Evolutionary conservation across 768 basidiomycete genomes (phyloP), one percentile per base, ranked within the genome.

Genomic region (Termitomyces sp.): DNA sequence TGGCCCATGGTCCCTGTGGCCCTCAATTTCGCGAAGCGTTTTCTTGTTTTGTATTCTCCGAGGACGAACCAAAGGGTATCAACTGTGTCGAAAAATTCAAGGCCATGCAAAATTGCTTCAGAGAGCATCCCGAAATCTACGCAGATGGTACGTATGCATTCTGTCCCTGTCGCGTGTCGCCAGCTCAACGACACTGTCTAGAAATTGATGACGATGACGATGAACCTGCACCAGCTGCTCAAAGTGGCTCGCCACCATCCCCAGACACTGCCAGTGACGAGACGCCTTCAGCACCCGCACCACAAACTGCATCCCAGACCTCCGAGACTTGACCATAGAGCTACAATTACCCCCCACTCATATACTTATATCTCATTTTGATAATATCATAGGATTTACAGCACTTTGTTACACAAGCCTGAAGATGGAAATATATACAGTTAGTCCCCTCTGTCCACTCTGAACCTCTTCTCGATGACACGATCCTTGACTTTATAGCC

Each of bases 61-160:
- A 97, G 68, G 82, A 86, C 54, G 97, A 99, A 63, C 96, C 96
- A 1, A 98, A 99, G 73, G 97, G 97, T 3, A 89, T 98, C 55
- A 90, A 99, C 65, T 99, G 97, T 62, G 90, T 99, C 11, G 97
- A 98, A 64, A 94, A 91, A 74, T 99, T 99, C 79, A 89, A 94
- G 72, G 86, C 77, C 20, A 99, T 99, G 97, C 97, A 99, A 68
- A 86, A 88, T 55, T 99, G 97, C 80, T 98, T 99, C 81, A 84
- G 94, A 65, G 87, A 84, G 58, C 92, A 98, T 71, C 96, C 96
- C 0, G 95, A 98, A 26, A 79, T 93, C n/a, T 98, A 98, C 70
- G 92, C 87, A 16, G 91, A 93, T 62, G 94, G 94, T 94, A 72
- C 60, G 90, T 71, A 10, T 28, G 41, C 5, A 53, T 20, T 53